Percentiles rank a stretch among this genome's conserved stretches.
Evolutionary conservation across 1,139 yeast species (phyloP).

Genomic region (Pichia cactophila): DNA sequence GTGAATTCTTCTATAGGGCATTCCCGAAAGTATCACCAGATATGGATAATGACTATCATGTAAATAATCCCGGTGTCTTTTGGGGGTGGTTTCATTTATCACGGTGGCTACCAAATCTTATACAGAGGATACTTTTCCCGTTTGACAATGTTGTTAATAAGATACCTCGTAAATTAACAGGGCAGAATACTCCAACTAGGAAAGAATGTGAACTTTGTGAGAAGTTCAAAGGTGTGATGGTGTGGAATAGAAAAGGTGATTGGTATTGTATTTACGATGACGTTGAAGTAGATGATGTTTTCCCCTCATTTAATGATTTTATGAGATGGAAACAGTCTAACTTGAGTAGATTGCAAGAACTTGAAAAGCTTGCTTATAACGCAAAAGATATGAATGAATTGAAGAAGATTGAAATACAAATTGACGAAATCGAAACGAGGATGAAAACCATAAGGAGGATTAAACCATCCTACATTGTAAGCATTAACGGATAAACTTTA

Average conservation of each 20-base stretch:
- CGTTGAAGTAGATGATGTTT: conserved; percentile 17
- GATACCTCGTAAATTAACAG: conserved; percentile 24
- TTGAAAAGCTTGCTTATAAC: conserved; percentile 17
- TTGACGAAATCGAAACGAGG: conserved; percentile 9
- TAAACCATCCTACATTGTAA: conserved; percentile 12
- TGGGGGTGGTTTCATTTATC: conserved; percentile 30
- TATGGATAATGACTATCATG: conserved; percentile 33
- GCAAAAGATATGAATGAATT: conserved; percentile 14
- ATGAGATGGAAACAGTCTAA: conserved; percentile 19
- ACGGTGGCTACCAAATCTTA: conserved; percentile 32
- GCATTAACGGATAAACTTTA: conserved; percentile 16
- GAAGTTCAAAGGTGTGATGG: conserved; percentile 25
- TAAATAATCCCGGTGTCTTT: conserved; percentile 23
- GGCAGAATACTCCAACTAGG: conserved; percentile 32
- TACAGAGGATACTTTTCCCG: conserved; percentile 28
- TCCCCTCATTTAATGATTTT: conserved; percentile 20
- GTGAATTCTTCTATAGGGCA: conserved; percentile 29
- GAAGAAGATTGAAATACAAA: conserved; percentile 10
- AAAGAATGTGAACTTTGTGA: conserved; percentile 29
- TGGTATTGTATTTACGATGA: conserved; percentile 31
- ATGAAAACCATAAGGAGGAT: conserved; percentile 8
- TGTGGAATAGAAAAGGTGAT: conserved; percentile 31
- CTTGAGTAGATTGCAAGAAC: conserved; percentile 8
- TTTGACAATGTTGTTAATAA: conserved; percentile 19
- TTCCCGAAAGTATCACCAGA: conserved; percentile 33